Evolutionary conservation across 148 eudicot species (phyloP).

Genomic region (Heliosperma pusillum): DNA sequence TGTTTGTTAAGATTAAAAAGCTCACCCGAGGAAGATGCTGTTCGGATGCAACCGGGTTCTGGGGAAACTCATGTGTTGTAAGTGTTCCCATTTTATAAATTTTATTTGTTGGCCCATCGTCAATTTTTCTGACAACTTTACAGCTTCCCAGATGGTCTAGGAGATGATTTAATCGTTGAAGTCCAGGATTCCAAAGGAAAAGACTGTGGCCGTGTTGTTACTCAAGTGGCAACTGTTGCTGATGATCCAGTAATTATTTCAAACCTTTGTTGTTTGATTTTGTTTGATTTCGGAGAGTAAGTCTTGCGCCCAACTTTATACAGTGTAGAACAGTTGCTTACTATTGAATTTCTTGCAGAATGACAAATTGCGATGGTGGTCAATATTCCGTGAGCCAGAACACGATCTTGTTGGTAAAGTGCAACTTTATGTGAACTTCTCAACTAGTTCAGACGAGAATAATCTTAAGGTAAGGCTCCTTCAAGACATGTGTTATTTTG

Average conservation of each 20-base stretch:
- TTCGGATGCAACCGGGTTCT: slow-evolving; percentile 88
- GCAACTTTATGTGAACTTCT: slow-evolving; percentile 70
- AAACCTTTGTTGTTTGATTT: slow-evolving; percentile 12
- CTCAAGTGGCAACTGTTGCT: slow-evolving; percentile 82
- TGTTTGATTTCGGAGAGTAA: neutral
- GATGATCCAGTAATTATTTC: slow-evolving; percentile 59
- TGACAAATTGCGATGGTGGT: slow-evolving; percentile 96
- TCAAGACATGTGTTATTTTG: neutral
- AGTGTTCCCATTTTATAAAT: slow-evolving; percentile 24
- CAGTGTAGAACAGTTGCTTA: slow-evolving; percentile 7
- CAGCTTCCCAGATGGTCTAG: slow-evolving; percentile 93
- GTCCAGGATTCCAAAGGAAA: slow-evolving; percentile 85
- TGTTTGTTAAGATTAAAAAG: slow-evolving; percentile 80
- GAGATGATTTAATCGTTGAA: slow-evolving; percentile 87
- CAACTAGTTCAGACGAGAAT: slow-evolving; percentile 70
- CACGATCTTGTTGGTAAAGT: slow-evolving; percentile 91
- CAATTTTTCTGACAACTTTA: slow-evolving; percentile 32
- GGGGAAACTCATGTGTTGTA: slow-evolving; percentile 93
- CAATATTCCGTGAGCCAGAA: slow-evolving; percentile 85
- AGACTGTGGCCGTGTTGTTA: slow-evolving; percentile 66
- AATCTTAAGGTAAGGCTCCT: slow-evolving; percentile 51
- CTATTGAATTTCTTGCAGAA: slow-evolving; percentile 46
- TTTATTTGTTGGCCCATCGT: slow-evolving; percentile 5
- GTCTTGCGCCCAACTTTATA: neutral
- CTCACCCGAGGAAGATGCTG: slow-evolving; percentile 71